Evolutionary conservation across 2,329 filamentous ascomycete genomes (phyloP).

Genomic region (Cryphonectria naterciae): DNA sequence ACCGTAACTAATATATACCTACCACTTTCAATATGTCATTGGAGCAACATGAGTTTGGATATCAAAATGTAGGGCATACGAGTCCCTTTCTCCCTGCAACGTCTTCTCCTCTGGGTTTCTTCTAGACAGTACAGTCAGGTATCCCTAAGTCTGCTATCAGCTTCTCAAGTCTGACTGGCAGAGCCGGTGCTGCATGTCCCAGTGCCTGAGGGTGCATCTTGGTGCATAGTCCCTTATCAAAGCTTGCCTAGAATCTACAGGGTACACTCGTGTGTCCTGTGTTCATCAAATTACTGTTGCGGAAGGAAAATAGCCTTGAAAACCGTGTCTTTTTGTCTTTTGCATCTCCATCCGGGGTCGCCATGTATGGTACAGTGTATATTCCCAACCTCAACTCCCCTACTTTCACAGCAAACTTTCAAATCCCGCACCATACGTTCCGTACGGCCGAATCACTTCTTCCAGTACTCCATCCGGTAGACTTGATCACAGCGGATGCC

Average conservation of each 20-base stretch:
- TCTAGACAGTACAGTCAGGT: neutral
- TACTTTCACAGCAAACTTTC: neutral
- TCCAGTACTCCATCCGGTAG: neutral
- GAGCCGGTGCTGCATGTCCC: neutral
- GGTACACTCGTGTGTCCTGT: neutral
- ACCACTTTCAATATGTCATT: constrained; percentile 9
- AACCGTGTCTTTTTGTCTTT: constrained; percentile 24
- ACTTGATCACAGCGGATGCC: neutral
- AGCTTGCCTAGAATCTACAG: neutral
- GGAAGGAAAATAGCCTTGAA: constrained; percentile 22
- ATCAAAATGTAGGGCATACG: neutral
- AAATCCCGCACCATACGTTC: neutral
- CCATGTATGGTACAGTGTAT: constrained; percentile 23
- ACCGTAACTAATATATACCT: constrained; percentile 28
- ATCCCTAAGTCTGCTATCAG: neutral
- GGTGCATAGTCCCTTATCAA: neutral
- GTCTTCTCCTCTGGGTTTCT: neutral
- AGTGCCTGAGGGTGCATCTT: neutral
- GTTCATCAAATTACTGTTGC: neutral
- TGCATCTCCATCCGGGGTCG: constrained; percentile 20
- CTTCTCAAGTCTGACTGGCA: neutral
- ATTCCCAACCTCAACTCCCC: neutral
- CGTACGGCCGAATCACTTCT: neutral
- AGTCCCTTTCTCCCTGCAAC: too few species aligned
- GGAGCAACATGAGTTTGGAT: neutral